Percentiles rank a stretch among this genome's conserved stretches.
Evolutionary conservation across 1,139 yeast species (phyloP).

Genomic region (Entelexis sorbosivorans): DNA sequence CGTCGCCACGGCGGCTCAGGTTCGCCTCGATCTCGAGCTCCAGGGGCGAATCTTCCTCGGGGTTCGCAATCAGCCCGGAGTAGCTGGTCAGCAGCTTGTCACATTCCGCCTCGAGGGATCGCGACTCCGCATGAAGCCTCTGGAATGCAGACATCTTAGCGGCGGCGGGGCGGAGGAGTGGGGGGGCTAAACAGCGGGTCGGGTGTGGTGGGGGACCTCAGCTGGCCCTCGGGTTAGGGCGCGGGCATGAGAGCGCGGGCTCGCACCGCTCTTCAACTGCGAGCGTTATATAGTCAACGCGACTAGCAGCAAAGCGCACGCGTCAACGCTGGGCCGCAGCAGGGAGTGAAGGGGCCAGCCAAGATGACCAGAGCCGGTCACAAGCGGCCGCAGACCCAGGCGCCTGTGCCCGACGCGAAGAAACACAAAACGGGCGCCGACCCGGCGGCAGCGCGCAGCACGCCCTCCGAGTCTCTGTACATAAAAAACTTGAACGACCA

Average conservation of each 20-base stretch:
- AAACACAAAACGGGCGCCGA: background rate
- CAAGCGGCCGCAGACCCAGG: constrained; percentile 4
- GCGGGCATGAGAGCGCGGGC: background rate
- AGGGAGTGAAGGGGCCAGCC: background rate
- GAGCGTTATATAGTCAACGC: no score
- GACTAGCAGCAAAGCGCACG: no score
- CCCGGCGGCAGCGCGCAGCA: background rate
- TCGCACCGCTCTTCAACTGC: no score
- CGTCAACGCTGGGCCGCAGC: no score
- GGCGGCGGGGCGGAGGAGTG: background rate
- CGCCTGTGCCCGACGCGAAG: background rate
- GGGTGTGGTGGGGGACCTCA: background rate
- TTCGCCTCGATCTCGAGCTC: constrained; percentile 34
- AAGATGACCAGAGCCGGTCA: background rate
- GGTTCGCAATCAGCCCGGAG: constrained; percentile 16
- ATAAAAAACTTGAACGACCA: constrained; percentile 57
- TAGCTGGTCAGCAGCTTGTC: constrained; percentile 21
- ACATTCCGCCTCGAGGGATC: constrained; percentile 20
- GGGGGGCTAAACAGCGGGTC: background rate
- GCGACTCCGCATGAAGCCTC: constrained; percentile 13
- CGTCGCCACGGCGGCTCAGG: constrained; percentile 35
- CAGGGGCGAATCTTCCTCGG: constrained; percentile 8
- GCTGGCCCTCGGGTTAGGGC: background rate
- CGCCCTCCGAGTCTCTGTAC: constrained; percentile 45
- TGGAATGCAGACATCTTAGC: constrained; percentile 1